Conservation (phyloP, 805 yeast species). For the Debaryomyces tyrocola region DNA sequence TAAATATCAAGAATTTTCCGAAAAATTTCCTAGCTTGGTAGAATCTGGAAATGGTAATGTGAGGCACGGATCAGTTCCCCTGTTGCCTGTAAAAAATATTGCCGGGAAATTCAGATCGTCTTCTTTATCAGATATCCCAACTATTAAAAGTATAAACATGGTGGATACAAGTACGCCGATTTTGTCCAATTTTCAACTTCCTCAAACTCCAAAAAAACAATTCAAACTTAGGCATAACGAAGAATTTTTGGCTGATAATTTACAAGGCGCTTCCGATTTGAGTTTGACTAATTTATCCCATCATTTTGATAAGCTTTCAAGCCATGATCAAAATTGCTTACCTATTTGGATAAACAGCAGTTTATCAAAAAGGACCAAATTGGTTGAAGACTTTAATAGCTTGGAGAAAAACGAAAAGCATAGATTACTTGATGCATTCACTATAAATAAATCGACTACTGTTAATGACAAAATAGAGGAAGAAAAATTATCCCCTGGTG, state of each 20-base stretch:
- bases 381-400: slow-evolving; percentile 49
- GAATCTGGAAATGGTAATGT: slow-evolving; percentile 16
- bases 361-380: slow-evolving; percentile 12
- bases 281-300: background rate
- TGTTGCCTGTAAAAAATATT: background rate
- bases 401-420: slow-evolving; percentile 71
- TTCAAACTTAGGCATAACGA: slow-evolving; percentile 54
- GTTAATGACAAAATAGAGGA: slow-evolving; percentile 16
- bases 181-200: slow-evolving; percentile 55
- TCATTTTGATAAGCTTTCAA: slow-evolving; percentile 18
- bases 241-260: slow-evolving; percentile 33
- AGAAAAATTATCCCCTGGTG: slow-evolving; percentile 6
- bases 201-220: slow-evolving; percentile 34
- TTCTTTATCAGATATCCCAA: slow-evolving; percentile 16
- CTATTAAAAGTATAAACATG: slow-evolving; percentile 4
- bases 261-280: slow-evolving; percentile 9
- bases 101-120: slow-evolving; percentile 13
- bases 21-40: slow-evolving; percentile 15
- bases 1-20: slow-evolving; percentile 40
- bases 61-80: background rate
- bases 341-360: slow-evolving; percentile 32
- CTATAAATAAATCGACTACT: slow-evolving; percentile 8
- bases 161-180: slow-evolving; percentile 28
- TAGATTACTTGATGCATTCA: slow-evolving; percentile 50
- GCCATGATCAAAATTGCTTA: slow-evolving; percentile 41